Conservation (phyloP, 768 basidiomycete species). For the Mycena capillaripes region DNA sequence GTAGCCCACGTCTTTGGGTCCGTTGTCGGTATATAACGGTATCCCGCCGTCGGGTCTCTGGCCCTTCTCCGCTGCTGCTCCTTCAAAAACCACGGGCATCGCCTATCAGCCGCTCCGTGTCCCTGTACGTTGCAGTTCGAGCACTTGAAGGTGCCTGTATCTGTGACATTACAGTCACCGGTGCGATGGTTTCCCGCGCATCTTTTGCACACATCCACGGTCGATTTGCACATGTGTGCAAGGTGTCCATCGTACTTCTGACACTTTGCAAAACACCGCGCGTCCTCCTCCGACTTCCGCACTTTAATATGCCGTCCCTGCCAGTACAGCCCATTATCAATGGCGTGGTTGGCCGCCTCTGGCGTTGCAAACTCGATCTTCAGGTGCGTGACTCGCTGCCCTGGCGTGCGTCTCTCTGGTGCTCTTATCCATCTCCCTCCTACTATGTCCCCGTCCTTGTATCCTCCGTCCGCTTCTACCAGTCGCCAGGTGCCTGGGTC, state of each 20-base stretch:
- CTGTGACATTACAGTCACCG: no score
- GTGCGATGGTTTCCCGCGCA: no score
- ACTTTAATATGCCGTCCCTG: not conserved
- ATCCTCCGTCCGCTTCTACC: no score
- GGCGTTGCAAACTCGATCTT: not conserved
- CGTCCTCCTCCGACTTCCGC: not conserved
- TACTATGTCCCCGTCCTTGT: no score
- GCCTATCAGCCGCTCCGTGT: no score
- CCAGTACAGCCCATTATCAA: not conserved
- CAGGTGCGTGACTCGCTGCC: not conserved
- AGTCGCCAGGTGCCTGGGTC: no score
- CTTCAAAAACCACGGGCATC: no score
- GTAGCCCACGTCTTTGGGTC: conserved; percentile 1
- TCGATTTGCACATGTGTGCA: not conserved
- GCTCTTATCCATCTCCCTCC: no score
- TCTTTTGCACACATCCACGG: not conserved
- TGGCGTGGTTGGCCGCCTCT: not conserved
- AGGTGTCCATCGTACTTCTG: conserved; percentile 1
- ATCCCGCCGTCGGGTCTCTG: not conserved
- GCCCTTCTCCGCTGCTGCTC: no score
- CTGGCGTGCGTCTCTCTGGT: no score
- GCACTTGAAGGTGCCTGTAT: no score
- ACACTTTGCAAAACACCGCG: not conserved
- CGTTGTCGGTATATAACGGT: not conserved
- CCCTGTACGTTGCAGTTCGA: no score